Evolutionary conservation across 805 yeast species (phyloP), one percentile per base, ranked within the genome.

Genomic region (Zygosaccharomyces pseudorouxii): DNA sequence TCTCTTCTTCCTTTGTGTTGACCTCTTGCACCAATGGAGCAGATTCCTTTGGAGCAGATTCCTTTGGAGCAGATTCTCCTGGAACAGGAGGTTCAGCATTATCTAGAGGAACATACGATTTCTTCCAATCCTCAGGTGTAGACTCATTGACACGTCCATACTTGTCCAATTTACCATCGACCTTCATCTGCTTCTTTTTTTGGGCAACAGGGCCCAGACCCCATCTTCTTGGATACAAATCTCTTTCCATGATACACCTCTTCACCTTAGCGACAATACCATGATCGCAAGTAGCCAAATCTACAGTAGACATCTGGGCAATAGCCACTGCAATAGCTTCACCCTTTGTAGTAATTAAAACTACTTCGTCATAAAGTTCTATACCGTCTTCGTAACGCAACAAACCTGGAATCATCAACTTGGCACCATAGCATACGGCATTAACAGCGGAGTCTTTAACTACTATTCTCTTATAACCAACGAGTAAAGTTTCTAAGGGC

Each of bases 191-290:
- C 80, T 93, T 93, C 86, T 93, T 93, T 84, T 89, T 89, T 73
- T 87, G 89, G 52, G 99, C 98, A 68, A 90, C 88, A 62, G 99
- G 99, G 62, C 99, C 99, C 62, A 93, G 76, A 54, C 99, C 99
- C 99, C 99, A 93, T 80, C 97, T 85, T 80, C 99, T 86, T 74
- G 99, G 99, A 72, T 93, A 93, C 45, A 96, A 81, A 71, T 93
- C 99, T 77, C 99, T 85, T 77, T 93, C 99, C 99, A 93, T 93
- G 63, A 93, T 93, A 77, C 98, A 92, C 77, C 99, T 87, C 80
- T 93, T 93, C 65, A 93, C 96, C 77, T 88, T 89, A 58, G 99
- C 97, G 64, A 92, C 99, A 52, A 90, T 89, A 64, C 99, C 99
- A 69, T 93, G 99, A 72, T 93, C 99, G 73, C 98, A 92, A 28